These are phyloP conservation scores for Verbascum thapsus DNA, from an alignment of 257 asterid genomes.

Conservation along the genomic window DNA sequence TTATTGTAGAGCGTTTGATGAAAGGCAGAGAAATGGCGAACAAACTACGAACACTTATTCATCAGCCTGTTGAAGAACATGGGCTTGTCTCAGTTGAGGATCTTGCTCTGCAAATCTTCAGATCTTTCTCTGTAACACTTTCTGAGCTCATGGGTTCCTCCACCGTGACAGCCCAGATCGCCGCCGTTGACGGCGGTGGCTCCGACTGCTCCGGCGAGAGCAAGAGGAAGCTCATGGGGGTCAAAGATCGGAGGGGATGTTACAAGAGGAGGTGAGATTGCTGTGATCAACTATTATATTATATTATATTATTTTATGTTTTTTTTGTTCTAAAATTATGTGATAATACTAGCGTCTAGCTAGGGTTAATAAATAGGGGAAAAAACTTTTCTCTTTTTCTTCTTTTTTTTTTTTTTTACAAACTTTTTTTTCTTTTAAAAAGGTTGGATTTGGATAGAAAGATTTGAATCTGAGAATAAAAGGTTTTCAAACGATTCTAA, in stretches of 20 bases:
- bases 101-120: conserved; percentile 36
- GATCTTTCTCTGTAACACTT: conserved; percentile 49
- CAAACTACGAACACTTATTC: conserved; percentile 47
- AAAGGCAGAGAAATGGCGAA: conserved; percentile 47
- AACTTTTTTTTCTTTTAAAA: too few relatives aligned
- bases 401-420: too few relatives aligned
- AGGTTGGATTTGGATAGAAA: too few relatives aligned
- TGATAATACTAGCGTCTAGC: too few relatives aligned
- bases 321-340: too few relatives aligned
- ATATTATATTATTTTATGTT: neutral
- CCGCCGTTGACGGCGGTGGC: conserved; percentile 35
- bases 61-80: conserved; percentile 8
- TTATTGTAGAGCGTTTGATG: conserved; percentile 36
- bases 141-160: conserved; percentile 31
- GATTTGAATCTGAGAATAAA: too few relatives aligned
- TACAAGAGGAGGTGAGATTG: conserved; percentile 64
- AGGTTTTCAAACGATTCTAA: too few relatives aligned
- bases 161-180: conserved; percentile 35
- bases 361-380: too few relatives aligned
- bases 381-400: too few relatives aligned
- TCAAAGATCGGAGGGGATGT: conserved; percentile 63
- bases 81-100: conserved; percentile 34
- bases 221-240: conserved; percentile 36
- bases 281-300: neutral
- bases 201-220: conserved; percentile 33